These are phyloP conservation scores for Eimeria praecox DNA, from an alignment of 169 alveolate species.

Conservation along the genomic window DNA sequence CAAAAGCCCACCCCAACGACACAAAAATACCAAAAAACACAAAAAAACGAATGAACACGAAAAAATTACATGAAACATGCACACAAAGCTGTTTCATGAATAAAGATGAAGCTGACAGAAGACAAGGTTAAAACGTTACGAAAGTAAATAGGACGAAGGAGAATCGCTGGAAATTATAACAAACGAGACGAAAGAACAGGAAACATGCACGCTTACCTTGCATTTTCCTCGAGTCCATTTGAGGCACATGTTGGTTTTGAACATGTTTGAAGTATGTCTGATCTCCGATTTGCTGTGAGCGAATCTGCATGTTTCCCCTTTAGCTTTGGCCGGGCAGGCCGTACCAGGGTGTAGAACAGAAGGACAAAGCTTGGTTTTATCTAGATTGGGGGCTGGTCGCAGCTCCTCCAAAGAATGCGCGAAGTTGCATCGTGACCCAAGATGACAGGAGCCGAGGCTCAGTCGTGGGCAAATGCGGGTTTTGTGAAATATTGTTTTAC, in stretches of 20 bases:
- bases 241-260: conserved; percentile 76
- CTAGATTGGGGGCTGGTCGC: conserved; percentile 68
- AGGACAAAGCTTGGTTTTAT: conserved; percentile 72
- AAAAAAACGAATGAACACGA: background rate
- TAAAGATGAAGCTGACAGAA: background rate
- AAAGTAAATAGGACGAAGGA: background rate
- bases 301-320: conserved; percentile 57
- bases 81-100: too few relatives aligned
- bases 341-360: conserved; percentile 51
- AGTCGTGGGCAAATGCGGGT: conserved; percentile 79
- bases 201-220: conserved; percentile 39
- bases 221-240: conserved; percentile 78
- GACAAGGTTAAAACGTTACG: background rate
- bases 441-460: conserved; percentile 12
- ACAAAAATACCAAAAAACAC: background rate
- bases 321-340: conserved; percentile 20
- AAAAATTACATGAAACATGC: background rate
- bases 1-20: background rate
- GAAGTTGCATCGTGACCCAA: conserved; percentile 64
- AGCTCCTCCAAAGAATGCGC: conserved; percentile 63
- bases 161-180: background rate
- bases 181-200: background rate
- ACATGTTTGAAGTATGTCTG: conserved; percentile 62
- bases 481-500: conserved; percentile 64
- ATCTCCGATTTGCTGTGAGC: conserved; percentile 73